A percentile compares a stretch with the other conserved stretches of the same genome.
Evolutionary conservation across 768 basidiomycete species (phyloP).

Genomic region (Chiua virens): DNA sequence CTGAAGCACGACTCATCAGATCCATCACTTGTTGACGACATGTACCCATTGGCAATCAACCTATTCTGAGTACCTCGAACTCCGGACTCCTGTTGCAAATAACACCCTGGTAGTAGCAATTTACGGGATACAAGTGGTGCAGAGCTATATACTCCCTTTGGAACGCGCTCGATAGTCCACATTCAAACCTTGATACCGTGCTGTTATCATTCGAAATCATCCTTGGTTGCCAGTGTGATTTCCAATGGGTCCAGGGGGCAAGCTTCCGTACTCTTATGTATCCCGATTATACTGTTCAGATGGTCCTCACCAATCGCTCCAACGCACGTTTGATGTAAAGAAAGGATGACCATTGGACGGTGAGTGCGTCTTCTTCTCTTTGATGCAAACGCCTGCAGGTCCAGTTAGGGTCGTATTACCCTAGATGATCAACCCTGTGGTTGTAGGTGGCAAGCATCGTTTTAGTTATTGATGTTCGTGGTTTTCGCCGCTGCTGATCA

Average conservation of each 20-base stretch:
- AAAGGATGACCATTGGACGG: constrained; percentile 52
- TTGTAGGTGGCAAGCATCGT: constrained; percentile 72
- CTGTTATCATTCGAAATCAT: constrained; percentile 73
- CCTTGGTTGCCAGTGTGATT: constrained; percentile 49
- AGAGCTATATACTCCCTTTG: constrained; percentile 64
- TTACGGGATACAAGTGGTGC: constrained; percentile 60
- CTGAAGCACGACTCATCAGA: constrained; percentile 54
- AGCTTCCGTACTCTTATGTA: constrained; percentile 75
- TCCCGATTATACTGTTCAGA: constrained; percentile 67
- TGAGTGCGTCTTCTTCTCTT: constrained; percentile 39
- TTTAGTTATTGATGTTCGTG: constrained; percentile 28
- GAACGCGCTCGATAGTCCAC: constrained; percentile 58
- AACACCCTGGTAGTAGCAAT: constrained; percentile 56
- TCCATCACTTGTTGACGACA: constrained; percentile 67
- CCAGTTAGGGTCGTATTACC: constrained; percentile 70
- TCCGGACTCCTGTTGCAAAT: constrained; percentile 49
- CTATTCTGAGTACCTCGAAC: constrained; percentile 34
- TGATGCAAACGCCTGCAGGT: neutral
- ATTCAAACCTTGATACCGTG: constrained; percentile 62
- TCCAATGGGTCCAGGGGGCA: constrained; percentile 76
- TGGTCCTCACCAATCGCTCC: constrained; percentile 61
- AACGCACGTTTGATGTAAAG: constrained; percentile 80
- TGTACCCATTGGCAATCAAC: constrained; percentile 50
- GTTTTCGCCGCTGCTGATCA: neutral
- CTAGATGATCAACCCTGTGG: constrained; percentile 65